phyloP scores from a whole-genome alignment of 1,284 basidiomycete genomes.

The Moesziomyces sp. region DNA sequence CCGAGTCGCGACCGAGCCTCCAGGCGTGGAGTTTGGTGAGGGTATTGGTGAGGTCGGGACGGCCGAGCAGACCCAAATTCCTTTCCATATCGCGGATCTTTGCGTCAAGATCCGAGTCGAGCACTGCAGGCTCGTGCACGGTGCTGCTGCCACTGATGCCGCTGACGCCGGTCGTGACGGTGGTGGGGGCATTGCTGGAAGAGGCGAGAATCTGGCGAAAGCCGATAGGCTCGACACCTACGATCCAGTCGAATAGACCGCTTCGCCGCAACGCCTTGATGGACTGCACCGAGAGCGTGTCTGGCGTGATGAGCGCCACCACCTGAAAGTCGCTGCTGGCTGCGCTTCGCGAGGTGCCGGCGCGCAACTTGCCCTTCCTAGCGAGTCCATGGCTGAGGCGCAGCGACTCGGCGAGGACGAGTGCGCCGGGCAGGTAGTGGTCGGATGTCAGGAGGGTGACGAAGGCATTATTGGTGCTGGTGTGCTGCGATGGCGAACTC shows the following conservation, averaged over 20 bases:
- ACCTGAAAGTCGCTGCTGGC: slow-evolving; percentile 70
- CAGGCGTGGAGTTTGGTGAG: slow-evolving; percentile 96
- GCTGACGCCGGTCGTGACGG: too few species aligned
- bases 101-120: slow-evolving; percentile 31
- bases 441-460: slow-evolving; percentile 86
- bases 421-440: slow-evolving; percentile 89
- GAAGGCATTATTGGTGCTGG: slow-evolving; percentile 68
- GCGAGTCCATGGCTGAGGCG: slow-evolving; percentile 46
- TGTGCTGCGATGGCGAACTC: slow-evolving; percentile 21
- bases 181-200: slow-evolving; percentile 4
- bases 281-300: slow-evolving; percentile 85
- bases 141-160: not conserved
- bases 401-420: slow-evolving; percentile 83
- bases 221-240: slow-evolving; percentile 78
- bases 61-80: slow-evolving; percentile 86
- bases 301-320: slow-evolving; percentile 92
- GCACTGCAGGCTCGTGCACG: not conserved
- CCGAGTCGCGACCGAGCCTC: slow-evolving; percentile 72
- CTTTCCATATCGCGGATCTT: slow-evolving; percentile 70
- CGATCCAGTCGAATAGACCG: slow-evolving; percentile 82
- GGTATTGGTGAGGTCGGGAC: slow-evolving; percentile 83
- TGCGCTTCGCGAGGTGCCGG: not conserved
- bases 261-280: slow-evolving; percentile 78
- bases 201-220: slow-evolving; percentile 47
- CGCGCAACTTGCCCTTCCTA: slow-evolving; percentile 14